Conservation (phyloP, 2,329 filamentous ascomycete species). For the Pseudogymnoascus sp. region DNA sequence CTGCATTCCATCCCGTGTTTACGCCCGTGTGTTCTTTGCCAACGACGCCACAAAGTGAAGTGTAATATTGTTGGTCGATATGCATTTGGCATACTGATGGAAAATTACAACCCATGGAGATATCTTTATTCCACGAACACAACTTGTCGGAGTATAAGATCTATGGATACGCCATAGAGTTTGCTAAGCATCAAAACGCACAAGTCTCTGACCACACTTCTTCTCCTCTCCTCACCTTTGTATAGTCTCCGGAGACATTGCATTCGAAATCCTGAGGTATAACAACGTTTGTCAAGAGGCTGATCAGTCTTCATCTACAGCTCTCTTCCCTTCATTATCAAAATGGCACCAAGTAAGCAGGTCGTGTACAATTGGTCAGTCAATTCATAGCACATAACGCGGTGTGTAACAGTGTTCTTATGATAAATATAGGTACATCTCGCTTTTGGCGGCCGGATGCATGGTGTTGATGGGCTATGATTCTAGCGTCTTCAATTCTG, state of each 20-base stretch:
- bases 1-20: background rate
- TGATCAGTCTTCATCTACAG: background rate
- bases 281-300: background rate
- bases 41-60: background rate
- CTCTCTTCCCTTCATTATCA: background rate
- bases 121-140: background rate
- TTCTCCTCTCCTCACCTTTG: background rate
- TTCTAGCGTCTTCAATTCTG: slow-evolving; percentile 66
- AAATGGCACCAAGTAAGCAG: background rate
- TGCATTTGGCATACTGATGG: background rate
- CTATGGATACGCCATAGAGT: background rate
- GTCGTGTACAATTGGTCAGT: background rate
- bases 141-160: background rate
- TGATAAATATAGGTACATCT: slow-evolving; percentile 50
- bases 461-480: slow-evolving; percentile 73
- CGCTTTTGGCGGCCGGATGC: slow-evolving; percentile 62
- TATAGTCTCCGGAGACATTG: background rate
- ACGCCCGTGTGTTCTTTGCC: background rate
- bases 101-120: background rate
- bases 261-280: background rate
- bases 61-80: background rate
- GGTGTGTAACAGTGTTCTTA: background rate
- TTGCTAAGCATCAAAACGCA: background rate
- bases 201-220: background rate
- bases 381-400: background rate